Conservation (phyloP, 1,284 basidiomycete genomes). For the Cryptococcus hybrid region DNA sequence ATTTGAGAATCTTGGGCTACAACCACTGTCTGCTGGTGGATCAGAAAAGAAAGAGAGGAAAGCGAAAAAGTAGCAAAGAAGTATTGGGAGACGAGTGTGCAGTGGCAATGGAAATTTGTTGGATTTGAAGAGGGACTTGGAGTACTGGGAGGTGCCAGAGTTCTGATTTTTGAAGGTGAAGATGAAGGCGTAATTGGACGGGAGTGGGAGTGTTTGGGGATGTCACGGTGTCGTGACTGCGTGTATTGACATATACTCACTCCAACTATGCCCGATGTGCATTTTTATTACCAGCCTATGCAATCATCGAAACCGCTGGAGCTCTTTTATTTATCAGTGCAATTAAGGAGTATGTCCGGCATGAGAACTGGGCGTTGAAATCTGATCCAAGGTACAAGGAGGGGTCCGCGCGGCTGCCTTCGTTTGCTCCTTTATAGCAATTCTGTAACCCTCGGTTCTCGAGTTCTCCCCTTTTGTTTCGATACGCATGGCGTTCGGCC, state of each 20-base stretch:
- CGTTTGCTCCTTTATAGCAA: too few relatives aligned
- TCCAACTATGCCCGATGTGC: too few relatives aligned
- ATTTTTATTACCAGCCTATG: too few relatives aligned
- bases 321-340: too few relatives aligned
- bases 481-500: neutral
- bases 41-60: neutral
- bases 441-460: too few relatives aligned
- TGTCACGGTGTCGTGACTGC: constrained; percentile 2
- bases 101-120: constrained; percentile 27
- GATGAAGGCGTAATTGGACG: constrained; percentile 6
- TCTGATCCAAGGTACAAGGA: too few relatives aligned
- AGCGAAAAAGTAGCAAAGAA: constrained; percentile 5
- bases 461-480: too few relatives aligned
- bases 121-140: constrained; percentile 33
- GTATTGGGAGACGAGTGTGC: constrained; percentile 29
- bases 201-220: constrained; percentile 41
- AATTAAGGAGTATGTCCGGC: too few relatives aligned
- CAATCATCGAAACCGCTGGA: too few relatives aligned
- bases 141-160: constrained; percentile 36
- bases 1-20: constrained; percentile 5
- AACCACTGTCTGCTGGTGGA: neutral
- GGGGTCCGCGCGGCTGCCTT: too few relatives aligned
- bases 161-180: constrained; percentile 24
- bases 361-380: too few relatives aligned
- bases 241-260: too few relatives aligned